Percentiles rank a stretch among this genome's conserved stretches.
Conservation (phyloP, 164 flowering plant species). For the Stephania japonica region DNA sequence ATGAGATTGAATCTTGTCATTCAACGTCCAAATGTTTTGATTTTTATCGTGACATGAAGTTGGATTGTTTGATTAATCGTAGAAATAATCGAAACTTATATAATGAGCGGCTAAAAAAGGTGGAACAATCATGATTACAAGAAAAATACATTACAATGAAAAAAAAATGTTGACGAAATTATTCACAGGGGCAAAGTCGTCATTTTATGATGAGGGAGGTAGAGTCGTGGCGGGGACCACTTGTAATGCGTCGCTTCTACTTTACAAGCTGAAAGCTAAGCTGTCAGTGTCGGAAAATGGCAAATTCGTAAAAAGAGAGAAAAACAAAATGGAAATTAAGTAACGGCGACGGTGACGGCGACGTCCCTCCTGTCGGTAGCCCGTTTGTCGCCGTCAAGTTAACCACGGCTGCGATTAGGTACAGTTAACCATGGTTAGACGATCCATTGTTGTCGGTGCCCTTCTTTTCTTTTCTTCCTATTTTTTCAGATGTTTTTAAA, state of each 20-base stretch:
- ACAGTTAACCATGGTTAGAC: conserved; percentile 10
- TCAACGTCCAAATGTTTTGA: too few species aligned
- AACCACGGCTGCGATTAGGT: conserved; percentile 11
- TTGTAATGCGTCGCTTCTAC: conserved; percentile 16
- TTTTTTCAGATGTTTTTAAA: too few species aligned
- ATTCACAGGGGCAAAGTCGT: background rate
- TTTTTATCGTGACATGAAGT: too few species aligned
- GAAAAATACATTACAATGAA: too few species aligned
- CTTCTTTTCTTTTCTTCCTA: background rate
- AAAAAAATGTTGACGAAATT: too few species aligned
- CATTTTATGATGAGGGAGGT: background rate
- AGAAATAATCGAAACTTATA: too few species aligned
- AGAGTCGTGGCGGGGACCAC: conserved; percentile 1
- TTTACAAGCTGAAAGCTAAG: conserved; percentile 22
- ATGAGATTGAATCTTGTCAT: too few species aligned
- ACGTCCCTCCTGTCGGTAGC: conserved; percentile 34
- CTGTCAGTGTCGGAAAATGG: conserved; percentile 30
- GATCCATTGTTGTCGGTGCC: conserved; percentile 15
- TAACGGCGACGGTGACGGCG: conserved; percentile 26
- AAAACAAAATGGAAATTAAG: background rate
- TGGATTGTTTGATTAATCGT: too few species aligned
- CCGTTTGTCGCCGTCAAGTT: conserved; percentile 31
- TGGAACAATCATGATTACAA: too few species aligned
- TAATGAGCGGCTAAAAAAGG: too few species aligned
- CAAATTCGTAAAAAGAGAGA: background rate